Conservation (phyloP, 139 green algal genomes). For the Micromonas pusilla region DNA sequence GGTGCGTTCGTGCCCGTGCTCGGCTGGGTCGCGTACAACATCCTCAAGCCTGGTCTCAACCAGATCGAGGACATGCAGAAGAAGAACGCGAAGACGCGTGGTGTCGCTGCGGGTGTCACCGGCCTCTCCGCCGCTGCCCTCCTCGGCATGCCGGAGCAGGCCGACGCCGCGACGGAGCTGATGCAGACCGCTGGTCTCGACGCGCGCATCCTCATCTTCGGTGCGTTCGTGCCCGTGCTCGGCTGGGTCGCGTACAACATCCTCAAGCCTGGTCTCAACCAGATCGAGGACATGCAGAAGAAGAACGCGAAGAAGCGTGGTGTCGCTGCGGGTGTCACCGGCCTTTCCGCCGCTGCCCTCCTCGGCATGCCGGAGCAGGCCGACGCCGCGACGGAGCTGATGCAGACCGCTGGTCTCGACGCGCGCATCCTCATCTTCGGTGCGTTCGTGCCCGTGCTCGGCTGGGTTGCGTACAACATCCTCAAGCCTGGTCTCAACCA, state of each 20-base stretch:
- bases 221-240: slow-evolving; percentile 39
- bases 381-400: slow-evolving; percentile 48
- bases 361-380: slow-evolving; percentile 7
- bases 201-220: neutral
- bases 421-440: slow-evolving; percentile 1
- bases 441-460: slow-evolving; percentile 38
- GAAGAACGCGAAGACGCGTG: slow-evolving; percentile 24
- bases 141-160: neutral
- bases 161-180: slow-evolving; percentile 45
- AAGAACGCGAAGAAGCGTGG: slow-evolving; percentile 33
- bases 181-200: slow-evolving; percentile 41
- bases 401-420: slow-evolving; percentile 41
- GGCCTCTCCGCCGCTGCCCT: slow-evolving; percentile 23
- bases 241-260: slow-evolving; percentile 77
- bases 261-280: slow-evolving; percentile 45
- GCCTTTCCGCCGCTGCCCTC: slow-evolving; percentile 22
- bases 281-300: slow-evolving; percentile 55
- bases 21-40: slow-evolving; percentile 69
- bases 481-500: slow-evolving; percentile 50
- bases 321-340: slow-evolving; percentile 14
- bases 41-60: slow-evolving; percentile 45
- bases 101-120: slow-evolving; percentile 3
- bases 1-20: slow-evolving; percentile 35
- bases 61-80: slow-evolving; percentile 51
- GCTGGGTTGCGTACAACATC: slow-evolving; percentile 73